These are phyloP conservation scores for Amniculicola lignicola DNA, from an alignment of 495 filamentous ascomycete species.

Conservation along the genomic window DNA sequence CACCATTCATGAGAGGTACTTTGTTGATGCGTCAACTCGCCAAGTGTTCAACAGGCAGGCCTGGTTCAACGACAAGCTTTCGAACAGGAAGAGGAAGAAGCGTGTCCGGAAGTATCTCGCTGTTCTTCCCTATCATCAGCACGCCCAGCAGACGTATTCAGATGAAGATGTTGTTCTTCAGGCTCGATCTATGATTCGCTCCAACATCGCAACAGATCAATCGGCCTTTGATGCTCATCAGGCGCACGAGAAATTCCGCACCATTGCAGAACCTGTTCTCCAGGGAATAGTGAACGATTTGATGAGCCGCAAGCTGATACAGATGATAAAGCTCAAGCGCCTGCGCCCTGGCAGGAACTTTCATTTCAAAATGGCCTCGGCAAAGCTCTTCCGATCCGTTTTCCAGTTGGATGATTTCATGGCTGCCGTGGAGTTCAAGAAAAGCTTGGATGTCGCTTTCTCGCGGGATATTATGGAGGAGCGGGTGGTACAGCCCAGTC, in stretches of 20 bases:
- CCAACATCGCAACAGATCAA: conserved; percentile 54
- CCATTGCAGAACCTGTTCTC: conserved; percentile 41
- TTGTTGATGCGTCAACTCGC: conserved; percentile 9
- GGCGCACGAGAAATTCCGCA: conserved; percentile 47
- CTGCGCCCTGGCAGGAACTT: conserved; percentile 28
- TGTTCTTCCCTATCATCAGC: conserved; percentile 7
- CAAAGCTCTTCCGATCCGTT: conserved; percentile 52
- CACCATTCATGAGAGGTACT: not conserved
- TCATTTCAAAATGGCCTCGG: conserved; percentile 45
- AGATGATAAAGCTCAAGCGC: conserved; percentile 10
- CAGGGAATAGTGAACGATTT: conserved; percentile 9
- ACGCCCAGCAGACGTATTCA: not conserved
- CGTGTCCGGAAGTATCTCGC: not conserved
- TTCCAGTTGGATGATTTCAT: conserved; percentile 44
- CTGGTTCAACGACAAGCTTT: conserved; percentile 29
- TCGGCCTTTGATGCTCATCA: conserved; percentile 46
- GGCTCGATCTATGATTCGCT: conserved; percentile 61
- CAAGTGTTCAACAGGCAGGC: not conserved
- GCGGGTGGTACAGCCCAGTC: conserved; percentile 39
- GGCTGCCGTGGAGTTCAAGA: conserved; percentile 40
- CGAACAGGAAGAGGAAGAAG: conserved; percentile 2
- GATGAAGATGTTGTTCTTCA: conserved; percentile 19
- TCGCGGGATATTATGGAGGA: conserved; percentile 44
- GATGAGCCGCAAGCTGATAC: conserved; percentile 1
- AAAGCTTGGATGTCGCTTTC: conserved; percentile 43